Base-by-base conservation (phyloP, 148 eudicot genomes). In the Fagopyrum homotropicum region DNA sequence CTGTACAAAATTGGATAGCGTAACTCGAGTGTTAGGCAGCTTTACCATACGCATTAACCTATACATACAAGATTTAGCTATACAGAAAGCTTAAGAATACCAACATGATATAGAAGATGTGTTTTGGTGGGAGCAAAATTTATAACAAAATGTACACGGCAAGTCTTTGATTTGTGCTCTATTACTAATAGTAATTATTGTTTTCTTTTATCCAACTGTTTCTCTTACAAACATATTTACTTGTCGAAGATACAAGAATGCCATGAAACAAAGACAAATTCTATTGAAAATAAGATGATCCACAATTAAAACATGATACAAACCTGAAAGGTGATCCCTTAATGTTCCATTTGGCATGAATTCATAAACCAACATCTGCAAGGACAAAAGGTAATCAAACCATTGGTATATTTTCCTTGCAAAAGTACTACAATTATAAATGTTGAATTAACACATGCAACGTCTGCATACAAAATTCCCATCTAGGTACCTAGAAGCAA, bases 321-420 rank as follows among this genome's bases (percentile, higher is more conserved):
- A 45, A 47, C 74, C 74, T 45, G 74, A 7, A 72, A 72, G 54
- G 15, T 49, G 55, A 19, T 46, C 74, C 55, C 74, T 72, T 72
- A 72, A 47, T 17, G 74, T 72, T 72, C 74, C 74, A 72, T 72
- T 72, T 46, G 74, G 55, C 74, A 72, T 72, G 74, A 72, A 72
- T 72, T 72, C 74, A 26, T 72, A 72, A 47, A 72, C 74, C 74
- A 72, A 12, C 74, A 72, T 45, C 74, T 72, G 74, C 51, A 72
- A 72, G 30, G 30, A 46, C 55, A 72, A 40, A 66, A 12, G 0
- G 17, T 40, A 17, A 66, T 7, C 71, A 66, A 40, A 19, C 5
- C 17, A 4, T 64, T 6, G 10, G 10, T 8, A 29, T 0, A 26
- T 66, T 29, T 70, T 70, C 9, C 49, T 69, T 3, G 15, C 26